Conservation (phyloP, 768 basidiomycete species). For the Daedaleopsis sinensis region DNA sequence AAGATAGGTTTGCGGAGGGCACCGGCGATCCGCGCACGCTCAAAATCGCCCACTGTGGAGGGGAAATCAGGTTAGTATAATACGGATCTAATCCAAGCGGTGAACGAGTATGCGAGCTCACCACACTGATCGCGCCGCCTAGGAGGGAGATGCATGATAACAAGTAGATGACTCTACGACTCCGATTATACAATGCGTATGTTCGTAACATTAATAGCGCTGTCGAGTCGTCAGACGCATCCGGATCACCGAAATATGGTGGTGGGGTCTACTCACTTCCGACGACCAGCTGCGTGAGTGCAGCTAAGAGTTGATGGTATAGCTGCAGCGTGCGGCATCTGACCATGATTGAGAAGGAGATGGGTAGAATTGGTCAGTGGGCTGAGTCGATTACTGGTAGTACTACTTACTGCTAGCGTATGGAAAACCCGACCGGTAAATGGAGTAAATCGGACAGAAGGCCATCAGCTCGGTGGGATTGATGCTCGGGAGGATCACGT, state of each 20-base stretch:
- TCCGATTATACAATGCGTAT: constrained; percentile 25
- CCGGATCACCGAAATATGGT: background rate
- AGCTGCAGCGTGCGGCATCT: constrained; percentile 2
- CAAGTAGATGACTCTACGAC: constrained; percentile 10
- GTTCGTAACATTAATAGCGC: constrained; percentile 24
- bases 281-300: constrained; percentile 6
- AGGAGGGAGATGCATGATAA: background rate
- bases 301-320: constrained; percentile 6
- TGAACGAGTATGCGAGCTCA: background rate
- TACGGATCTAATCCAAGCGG: background rate
- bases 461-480: background rate
- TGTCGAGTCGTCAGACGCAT: background rate
- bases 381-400: background rate
- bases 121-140: background rate
- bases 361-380: too few species aligned
- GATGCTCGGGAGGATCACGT: background rate
- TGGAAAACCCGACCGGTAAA: background rate
- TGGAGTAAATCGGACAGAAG: too few species aligned
- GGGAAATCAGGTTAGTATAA: background rate
- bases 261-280: background rate
- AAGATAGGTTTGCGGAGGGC: background rate
- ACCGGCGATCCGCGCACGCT: background rate
- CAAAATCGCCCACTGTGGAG: constrained; percentile 1
- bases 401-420: background rate
- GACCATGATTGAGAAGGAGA: background rate